phyloP scores from a whole-genome alignment of 495 filamentous ascomycete genomes.

The Xylaria telfairii region DNA sequence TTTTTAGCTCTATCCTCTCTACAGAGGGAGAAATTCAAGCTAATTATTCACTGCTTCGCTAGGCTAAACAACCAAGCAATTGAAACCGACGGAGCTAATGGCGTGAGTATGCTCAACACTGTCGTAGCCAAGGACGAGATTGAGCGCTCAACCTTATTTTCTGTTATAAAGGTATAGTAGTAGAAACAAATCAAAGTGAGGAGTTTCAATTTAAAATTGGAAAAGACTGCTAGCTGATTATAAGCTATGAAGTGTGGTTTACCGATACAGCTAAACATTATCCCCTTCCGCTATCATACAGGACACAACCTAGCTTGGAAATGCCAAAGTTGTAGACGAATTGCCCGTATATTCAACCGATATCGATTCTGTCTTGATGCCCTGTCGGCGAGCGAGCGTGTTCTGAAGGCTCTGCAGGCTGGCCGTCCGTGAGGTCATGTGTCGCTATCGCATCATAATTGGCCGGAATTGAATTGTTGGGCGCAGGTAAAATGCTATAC shows the following conservation, averaged over 20 bases:
- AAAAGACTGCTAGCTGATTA: neutral
- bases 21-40: too few species aligned
- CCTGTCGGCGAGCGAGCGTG: neutral
- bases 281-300: neutral
- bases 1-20: too few species aligned
- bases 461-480: slow-evolving; percentile 1
- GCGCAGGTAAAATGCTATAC: neutral
- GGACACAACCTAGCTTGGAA: neutral
- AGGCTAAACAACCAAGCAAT: too few species aligned
- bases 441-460: neutral
- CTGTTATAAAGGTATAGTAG: neutral
- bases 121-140: too few species aligned
- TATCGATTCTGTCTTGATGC: slow-evolving; percentile 1
- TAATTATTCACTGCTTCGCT: too few species aligned
- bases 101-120: too few species aligned
- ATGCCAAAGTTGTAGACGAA: slow-evolving; percentile 1
- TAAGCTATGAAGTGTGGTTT: neutral
- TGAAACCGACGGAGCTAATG: too few species aligned
- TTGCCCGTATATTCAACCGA: slow-evolving; percentile 1
- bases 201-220: neutral
- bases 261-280: neutral
- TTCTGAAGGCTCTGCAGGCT: slow-evolving; percentile 3
- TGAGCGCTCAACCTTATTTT: too few species aligned
- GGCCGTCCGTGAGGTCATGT: neutral
- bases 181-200: neutral